Evolutionary conservation across 2,329 filamentous ascomycete genomes (phyloP).

Genomic region (Colletotrichum sidae): DNA sequence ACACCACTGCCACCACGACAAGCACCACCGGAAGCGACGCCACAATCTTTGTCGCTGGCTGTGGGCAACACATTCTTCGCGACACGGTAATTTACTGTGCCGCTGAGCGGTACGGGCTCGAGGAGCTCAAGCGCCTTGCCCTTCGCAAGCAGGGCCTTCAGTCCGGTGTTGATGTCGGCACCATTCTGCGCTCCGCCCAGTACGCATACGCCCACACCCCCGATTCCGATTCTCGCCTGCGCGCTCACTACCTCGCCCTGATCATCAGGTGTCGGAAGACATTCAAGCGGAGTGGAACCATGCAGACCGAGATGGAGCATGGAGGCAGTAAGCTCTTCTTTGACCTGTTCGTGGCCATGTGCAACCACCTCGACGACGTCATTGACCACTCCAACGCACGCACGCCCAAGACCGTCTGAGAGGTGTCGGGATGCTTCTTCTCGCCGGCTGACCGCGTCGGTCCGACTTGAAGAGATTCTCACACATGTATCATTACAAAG

Average conservation of each 20-base stretch:
- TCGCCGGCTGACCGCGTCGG: conserved; percentile 17
- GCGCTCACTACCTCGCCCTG: conserved; percentile 96
- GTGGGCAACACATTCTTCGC: conserved; percentile 82
- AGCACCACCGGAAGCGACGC: conserved; percentile 75
- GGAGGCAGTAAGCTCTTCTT: conserved; percentile 94
- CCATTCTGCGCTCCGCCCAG: conserved; percentile 90
- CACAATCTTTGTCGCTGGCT: conserved; percentile 81
- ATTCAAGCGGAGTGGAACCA: conserved; percentile 97
- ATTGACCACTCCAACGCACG: conserved; percentile 82
- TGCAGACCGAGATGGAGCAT: conserved; percentile 98
- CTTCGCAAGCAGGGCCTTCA: conserved; percentile 95
- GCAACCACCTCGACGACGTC: conserved; percentile 97
- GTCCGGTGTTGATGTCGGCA: conserved; percentile 90
- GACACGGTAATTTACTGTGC: conserved; percentile 96
- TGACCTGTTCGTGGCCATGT: conserved; percentile 97
- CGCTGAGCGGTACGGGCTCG: conserved; percentile 89
- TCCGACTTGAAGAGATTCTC: conserved; percentile 11
- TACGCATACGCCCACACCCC: conserved; percentile 97
- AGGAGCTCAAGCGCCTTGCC: conserved; percentile 90
- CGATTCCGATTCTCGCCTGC: conserved; percentile 90
- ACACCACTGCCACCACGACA: conserved; percentile 68
- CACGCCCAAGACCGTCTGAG: conserved; percentile 67
- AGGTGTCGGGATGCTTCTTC: conserved; percentile 21
- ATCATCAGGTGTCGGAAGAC: conserved; percentile 98
- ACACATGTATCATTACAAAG: conserved; percentile 33